These are phyloP conservation scores for Coemansia sp. DNA, from an alignment of 192 early-diverging fungal species.

Conservation along the genomic window DNA sequence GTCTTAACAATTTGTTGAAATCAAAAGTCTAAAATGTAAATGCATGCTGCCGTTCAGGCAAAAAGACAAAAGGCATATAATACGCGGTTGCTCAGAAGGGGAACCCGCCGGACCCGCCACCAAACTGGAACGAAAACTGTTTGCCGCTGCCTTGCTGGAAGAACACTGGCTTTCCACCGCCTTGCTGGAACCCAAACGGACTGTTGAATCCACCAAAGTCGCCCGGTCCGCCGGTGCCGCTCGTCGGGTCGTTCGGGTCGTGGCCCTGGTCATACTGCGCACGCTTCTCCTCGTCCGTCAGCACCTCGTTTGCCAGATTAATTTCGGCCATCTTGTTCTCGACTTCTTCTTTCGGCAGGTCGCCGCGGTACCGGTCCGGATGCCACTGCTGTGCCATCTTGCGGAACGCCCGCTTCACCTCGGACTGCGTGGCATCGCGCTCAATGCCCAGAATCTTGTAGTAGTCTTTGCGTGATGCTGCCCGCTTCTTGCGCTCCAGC, in stretches of 20 bases:
- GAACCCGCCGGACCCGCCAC: constrained; percentile 47
- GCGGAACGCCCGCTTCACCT: constrained; percentile 92
- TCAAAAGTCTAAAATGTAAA: too few species aligned
- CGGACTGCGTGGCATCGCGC: constrained; percentile 65
- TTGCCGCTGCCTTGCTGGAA: constrained; percentile 57
- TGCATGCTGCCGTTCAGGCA: neutral
- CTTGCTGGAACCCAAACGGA: constrained; percentile 58
- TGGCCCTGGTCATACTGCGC: constrained; percentile 72
- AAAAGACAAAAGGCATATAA: neutral
- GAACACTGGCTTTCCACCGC: constrained; percentile 56
- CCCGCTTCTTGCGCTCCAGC: constrained; percentile 54
- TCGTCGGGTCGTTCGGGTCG: constrained; percentile 74
- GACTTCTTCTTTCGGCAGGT: constrained; percentile 72
- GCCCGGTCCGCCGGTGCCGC: constrained; percentile 43
- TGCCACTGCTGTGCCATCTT: constrained; percentile 88
- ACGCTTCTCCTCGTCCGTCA: constrained; percentile 66
- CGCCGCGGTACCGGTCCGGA: constrained; percentile 77
- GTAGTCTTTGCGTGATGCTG: constrained; percentile 73
- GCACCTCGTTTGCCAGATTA: constrained; percentile 90
- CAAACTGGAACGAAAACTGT: constrained; percentile 53
- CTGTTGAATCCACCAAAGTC: constrained; percentile 41
- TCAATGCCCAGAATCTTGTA: constrained; percentile 92
- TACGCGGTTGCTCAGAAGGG: constrained; percentile 27
- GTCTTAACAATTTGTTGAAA: too few species aligned
- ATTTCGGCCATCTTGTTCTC: constrained; percentile 89